phyloP scores from a whole-genome alignment of 2,329 filamentous ascomycete genomes.

The Hymenoscyphus salicellus region DNA sequence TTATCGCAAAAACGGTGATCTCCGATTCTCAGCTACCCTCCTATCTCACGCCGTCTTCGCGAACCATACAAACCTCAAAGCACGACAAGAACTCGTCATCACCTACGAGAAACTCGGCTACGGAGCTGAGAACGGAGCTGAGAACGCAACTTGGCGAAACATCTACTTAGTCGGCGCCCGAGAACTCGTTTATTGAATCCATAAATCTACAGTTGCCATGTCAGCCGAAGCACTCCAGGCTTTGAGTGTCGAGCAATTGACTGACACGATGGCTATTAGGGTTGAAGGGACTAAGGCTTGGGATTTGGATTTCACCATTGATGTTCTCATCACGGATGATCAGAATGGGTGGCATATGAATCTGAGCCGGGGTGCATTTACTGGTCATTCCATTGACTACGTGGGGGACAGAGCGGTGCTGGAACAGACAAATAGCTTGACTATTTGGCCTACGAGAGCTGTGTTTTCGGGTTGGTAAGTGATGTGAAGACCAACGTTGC shows the following conservation, averaged over 20 bases:
- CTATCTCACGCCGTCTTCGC: slow-evolving; percentile 38
- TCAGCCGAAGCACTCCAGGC: slow-evolving; percentile 1
- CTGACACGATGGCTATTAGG: slow-evolving; percentile 4
- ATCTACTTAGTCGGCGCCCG: slow-evolving; percentile 38
- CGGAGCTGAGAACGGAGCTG: no score
- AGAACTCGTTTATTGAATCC: slow-evolving; percentile 26
- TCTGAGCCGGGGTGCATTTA: slow-evolving; percentile 1
- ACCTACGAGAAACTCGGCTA: slow-evolving; percentile 33
- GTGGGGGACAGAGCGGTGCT: not conserved
- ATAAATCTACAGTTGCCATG: not conserved
- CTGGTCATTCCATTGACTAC: not conserved
- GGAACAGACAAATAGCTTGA: not conserved
- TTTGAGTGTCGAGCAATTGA: slow-evolving; percentile 1
- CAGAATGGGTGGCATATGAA: slow-evolving; percentile 1
- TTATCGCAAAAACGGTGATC: slow-evolving; percentile 35
- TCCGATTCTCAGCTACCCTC: slow-evolving; percentile 41
- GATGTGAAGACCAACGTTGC: not conserved
- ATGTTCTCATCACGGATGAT: not conserved
- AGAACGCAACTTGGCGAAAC: slow-evolving; percentile 44
- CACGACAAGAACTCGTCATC: not conserved
- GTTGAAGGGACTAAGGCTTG: slow-evolving; percentile 10
- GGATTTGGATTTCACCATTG: slow-evolving; percentile 7
- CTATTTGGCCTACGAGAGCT: not conserved
- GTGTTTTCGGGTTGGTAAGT: not conserved
- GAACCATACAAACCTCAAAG: slow-evolving; percentile 23